Percentiles rank a stretch among this genome's conserved stretches.
phyloP scores from a whole-genome alignment of 164 flowering plant genomes.

The Umbilicus rupestris region DNA sequence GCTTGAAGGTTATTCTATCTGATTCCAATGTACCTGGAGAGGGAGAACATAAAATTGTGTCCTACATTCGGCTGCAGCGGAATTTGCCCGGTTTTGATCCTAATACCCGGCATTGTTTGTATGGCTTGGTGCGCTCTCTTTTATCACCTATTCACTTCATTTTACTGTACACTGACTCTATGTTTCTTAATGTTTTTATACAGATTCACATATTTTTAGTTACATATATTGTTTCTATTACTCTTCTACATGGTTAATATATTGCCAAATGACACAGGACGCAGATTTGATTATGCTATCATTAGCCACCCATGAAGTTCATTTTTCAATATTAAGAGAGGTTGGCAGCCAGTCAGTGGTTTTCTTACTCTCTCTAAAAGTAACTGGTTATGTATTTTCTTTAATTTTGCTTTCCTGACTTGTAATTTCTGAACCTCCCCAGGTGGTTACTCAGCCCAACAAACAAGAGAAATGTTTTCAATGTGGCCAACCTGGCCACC shows the following conservation, averaged over 20 bases:
- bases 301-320: constrained; percentile 58
- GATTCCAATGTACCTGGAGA: constrained; percentile 69
- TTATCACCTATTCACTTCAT: not conserved
- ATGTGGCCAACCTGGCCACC: constrained; percentile 91
- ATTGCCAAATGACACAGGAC: constrained; percentile 29
- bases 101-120: constrained; percentile 59
- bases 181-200: not conserved
- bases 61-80: constrained; percentile 44
- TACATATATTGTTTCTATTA: not conserved
- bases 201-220: not conserved
- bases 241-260: not conserved
- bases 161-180: not conserved
- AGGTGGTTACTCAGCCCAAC: constrained; percentile 81
- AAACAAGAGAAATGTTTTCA: constrained; percentile 82
- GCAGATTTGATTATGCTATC: constrained; percentile 67
- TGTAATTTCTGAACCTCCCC: constrained; percentile 3
- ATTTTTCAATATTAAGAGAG: constrained; percentile 65
- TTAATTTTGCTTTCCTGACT: not conserved
- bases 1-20: constrained; percentile 48
- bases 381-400: not conserved
- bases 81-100: constrained; percentile 51
- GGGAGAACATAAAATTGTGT: constrained; percentile 67
- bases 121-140: constrained; percentile 44
- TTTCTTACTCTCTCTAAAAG: not conserved
- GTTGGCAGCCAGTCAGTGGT: constrained; percentile 14